These are phyloP conservation scores for Colletotrichum eleusines DNA, from an alignment of 2,329 filamentous ascomycete species.

Conservation along the genomic window DNA sequence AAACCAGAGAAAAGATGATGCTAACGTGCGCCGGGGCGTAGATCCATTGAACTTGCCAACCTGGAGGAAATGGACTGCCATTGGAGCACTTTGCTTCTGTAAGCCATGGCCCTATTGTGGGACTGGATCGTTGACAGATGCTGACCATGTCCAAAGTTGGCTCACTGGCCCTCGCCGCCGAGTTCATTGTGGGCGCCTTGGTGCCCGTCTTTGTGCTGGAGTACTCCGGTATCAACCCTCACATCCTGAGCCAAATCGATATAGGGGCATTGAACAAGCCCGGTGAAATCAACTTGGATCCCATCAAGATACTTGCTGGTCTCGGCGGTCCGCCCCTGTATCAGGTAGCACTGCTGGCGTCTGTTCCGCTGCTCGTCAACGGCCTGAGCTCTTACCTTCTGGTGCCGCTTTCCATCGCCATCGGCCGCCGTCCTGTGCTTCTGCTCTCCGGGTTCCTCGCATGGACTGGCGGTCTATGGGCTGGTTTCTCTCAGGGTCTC, in stretches of 20 bases:
- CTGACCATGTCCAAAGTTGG: constrained; percentile 33
- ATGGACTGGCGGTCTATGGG: constrained; percentile 53
- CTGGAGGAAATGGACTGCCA: constrained; percentile 50
- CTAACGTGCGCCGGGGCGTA: constrained; percentile 31
- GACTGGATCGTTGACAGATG: background rate
- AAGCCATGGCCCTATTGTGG: constrained; percentile 30
- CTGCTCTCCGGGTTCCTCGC: constrained; percentile 50
- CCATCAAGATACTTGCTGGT: constrained; percentile 48
- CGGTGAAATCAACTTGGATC: constrained; percentile 44
- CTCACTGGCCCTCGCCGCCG: constrained; percentile 40
- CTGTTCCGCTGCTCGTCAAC: constrained; percentile 52
- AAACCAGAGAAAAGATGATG: background rate
- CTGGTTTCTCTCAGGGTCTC: constrained; percentile 49
- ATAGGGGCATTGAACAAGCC: constrained; percentile 41
- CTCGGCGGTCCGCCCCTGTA: constrained; percentile 48
- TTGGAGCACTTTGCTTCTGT: constrained; percentile 49
- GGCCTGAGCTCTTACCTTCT: constrained; percentile 53
- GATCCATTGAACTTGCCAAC: constrained; percentile 50
- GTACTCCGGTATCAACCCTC: constrained; percentile 50
- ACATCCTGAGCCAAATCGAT: constrained; percentile 46
- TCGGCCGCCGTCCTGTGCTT: constrained; percentile 53
- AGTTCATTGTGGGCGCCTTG: constrained; percentile 48
- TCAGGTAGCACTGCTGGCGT: constrained; percentile 49
- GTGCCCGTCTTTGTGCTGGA: constrained; percentile 52
- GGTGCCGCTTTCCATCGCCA: constrained; percentile 53